Evolutionary conservation across 208 protist species (phyloP).

Genomic region (Naegleria fowleri): DNA sequence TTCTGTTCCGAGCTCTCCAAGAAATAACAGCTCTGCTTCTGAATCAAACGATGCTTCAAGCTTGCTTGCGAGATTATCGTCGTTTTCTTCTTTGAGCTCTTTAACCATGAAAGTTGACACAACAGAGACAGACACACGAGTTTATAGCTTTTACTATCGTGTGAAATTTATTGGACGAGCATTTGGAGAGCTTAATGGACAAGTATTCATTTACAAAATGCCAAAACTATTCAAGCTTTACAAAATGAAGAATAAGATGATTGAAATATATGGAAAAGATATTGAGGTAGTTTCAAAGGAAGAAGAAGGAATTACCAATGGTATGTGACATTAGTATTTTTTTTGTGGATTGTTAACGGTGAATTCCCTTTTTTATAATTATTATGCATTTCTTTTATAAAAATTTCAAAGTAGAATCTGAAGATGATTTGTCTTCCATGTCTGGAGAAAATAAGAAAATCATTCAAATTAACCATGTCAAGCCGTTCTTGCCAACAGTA

Average conservation of each 20-base stretch:
- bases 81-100: neutral
- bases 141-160: constrained; percentile 1
- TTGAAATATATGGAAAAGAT: neutral
- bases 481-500: neutral
- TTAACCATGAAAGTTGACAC: neutral
- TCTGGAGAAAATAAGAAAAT: neutral
- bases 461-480: neutral
- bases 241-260: neutral
- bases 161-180: constrained; percentile 4
- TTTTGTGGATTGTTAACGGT: no score
- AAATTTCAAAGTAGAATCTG: neutral
- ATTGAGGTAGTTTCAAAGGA: neutral
- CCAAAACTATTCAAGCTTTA: neutral
- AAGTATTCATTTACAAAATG: constrained; percentile 26
- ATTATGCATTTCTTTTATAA: no score
- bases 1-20: neutral
- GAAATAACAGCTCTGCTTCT: neutral
- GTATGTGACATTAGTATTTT: no score
- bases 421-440: neutral
- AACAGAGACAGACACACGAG: neutral
- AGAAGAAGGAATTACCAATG: neutral
- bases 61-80: neutral
- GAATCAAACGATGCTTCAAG: neutral
- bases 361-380: no score
- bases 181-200: neutral